Conservation (phyloP, 2,329 filamentous ascomycete species). For the Colletotrichum sp. region DNA sequence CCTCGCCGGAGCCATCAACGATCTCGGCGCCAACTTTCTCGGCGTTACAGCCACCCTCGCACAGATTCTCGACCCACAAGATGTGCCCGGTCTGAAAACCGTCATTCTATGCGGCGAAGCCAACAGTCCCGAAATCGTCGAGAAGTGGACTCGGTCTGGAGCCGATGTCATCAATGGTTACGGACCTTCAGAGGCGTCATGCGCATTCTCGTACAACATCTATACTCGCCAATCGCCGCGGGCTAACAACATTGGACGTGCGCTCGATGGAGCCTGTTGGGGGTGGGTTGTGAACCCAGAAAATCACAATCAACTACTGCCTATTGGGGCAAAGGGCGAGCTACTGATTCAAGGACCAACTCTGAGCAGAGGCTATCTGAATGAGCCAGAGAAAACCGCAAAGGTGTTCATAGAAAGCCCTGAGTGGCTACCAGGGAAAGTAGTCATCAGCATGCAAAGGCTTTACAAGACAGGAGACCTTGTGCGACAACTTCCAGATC, state of each 20-base stretch:
- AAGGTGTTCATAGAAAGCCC: conserved; percentile 49
- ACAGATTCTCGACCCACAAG: conserved; percentile 39
- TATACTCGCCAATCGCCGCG: conserved; percentile 35
- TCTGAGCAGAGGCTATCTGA: conserved; percentile 53
- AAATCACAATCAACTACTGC: conserved; percentile 53
- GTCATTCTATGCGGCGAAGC: conserved; percentile 50
- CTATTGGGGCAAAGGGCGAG: conserved; percentile 60
- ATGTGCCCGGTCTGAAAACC: conserved; percentile 37
- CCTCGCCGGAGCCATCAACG: conserved; percentile 52
- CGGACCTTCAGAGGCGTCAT: conserved; percentile 56
- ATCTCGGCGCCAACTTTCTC: conserved; percentile 55
- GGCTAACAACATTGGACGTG: conserved; percentile 50
- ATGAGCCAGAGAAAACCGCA: conserved; percentile 48
- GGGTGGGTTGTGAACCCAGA: conserved; percentile 56
- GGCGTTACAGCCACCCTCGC: conserved; percentile 65
- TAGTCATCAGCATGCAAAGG: conserved; percentile 14
- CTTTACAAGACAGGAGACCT: conserved; percentile 52
- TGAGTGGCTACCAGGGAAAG: conserved; percentile 31
- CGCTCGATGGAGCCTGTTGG: conserved; percentile 50
- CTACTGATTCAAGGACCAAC: conserved; percentile 64
- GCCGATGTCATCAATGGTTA: conserved; percentile 51
- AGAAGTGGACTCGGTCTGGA: conserved; percentile 37
- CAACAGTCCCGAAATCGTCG: conserved; percentile 50
- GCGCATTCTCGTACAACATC: conserved; percentile 42
- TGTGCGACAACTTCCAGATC: conserved; percentile 24